A percentile compares a stretch with the other conserved stretches of the same genome.
Evolutionary conservation across 2,329 filamentous ascomycete genomes (phyloP).

Genomic region (Xylariales sp.): DNA sequence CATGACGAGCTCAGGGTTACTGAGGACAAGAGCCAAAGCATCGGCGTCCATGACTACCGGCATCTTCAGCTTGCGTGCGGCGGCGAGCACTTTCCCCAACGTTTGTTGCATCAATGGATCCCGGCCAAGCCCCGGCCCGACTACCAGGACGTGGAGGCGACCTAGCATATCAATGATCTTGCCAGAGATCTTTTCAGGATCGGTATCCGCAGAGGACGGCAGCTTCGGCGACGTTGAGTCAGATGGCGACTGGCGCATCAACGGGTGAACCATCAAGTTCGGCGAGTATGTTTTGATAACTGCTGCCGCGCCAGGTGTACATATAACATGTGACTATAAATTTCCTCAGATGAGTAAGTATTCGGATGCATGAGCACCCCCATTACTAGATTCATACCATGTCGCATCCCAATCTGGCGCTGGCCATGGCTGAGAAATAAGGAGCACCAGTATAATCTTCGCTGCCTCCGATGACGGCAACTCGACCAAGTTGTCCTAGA

Average conservation of each 20-base stretch:
- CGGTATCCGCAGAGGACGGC: slow-evolving; percentile 49
- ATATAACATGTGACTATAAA: slow-evolving; percentile 88
- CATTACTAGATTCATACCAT: slow-evolving; percentile 71
- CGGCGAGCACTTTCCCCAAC: slow-evolving; percentile 71
- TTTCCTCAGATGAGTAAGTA: too few relatives aligned
- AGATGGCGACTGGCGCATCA: slow-evolving; percentile 71
- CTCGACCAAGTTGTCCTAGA: slow-evolving; percentile 86
- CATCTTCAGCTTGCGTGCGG: slow-evolving; percentile 66
- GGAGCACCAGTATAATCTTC: slow-evolving; percentile 96
- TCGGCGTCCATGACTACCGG: slow-evolving; percentile 92
- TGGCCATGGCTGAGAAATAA: slow-evolving; percentile 97
- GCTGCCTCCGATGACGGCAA: slow-evolving; percentile 92
- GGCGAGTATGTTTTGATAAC: slow-evolving; percentile 98
- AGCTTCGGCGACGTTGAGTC: slow-evolving; percentile 39
- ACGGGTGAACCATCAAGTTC: slow-evolving; percentile 96
- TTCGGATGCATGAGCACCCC: too few relatives aligned
- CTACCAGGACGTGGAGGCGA: slow-evolving; percentile 85
- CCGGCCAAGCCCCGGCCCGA: slow-evolving; percentile 87
- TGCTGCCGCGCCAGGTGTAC: slow-evolving; percentile 77
- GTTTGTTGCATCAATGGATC: slow-evolving; percentile 89
- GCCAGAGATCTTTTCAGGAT: slow-evolving; percentile 57
- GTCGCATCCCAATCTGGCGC: slow-evolving; percentile 82
- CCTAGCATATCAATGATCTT: slow-evolving; percentile 75
- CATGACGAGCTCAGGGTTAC: slow-evolving; percentile 68
- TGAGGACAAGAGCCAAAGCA: slow-evolving; percentile 74